Conservation (phyloP, 768 basidiomycete species). For the Lepiota venenata region DNA sequence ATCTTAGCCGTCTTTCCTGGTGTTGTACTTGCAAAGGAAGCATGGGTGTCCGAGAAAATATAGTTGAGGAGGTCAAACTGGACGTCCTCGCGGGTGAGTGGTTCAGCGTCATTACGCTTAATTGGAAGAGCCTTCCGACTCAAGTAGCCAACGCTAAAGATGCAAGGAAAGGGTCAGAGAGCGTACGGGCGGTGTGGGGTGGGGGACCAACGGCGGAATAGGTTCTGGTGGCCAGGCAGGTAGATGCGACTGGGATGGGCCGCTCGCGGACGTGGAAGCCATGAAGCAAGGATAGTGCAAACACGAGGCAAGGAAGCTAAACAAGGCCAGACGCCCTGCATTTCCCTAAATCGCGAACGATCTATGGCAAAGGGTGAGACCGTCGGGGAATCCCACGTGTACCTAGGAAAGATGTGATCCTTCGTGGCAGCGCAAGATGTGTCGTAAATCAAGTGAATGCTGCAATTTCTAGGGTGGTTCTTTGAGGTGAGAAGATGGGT, state of each 20-base stretch:
- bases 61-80: slow-evolving; percentile 82
- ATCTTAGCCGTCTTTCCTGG: slow-evolving; percentile 49
- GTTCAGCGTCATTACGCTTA: slow-evolving; percentile 80
- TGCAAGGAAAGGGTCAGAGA: slow-evolving; percentile 12
- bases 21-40: slow-evolving; percentile 68
- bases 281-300: slow-evolving; percentile 35
- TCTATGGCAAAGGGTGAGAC: slow-evolving; percentile 21
- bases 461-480: background rate
- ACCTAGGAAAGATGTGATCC: slow-evolving; percentile 16
- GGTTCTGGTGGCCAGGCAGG: slow-evolving; percentile 45
- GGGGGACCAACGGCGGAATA: slow-evolving; percentile 47
- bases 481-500: slow-evolving; percentile 1
- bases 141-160: slow-evolving; percentile 51
- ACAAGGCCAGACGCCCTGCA: slow-evolving; percentile 24
- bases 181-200: slow-evolving; percentile 5
- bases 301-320: slow-evolving; percentile 34
- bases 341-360: slow-evolving; percentile 18
- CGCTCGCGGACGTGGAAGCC: slow-evolving; percentile 39
- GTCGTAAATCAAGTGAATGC: slow-evolving; percentile 4
- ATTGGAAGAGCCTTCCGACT: slow-evolving; percentile 73
- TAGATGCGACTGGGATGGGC: slow-evolving; percentile 24
- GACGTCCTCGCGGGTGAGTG: slow-evolving; percentile 78
- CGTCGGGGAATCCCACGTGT: slow-evolving; percentile 35
- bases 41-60: slow-evolving; percentile 68
- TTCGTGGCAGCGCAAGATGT: slow-evolving; percentile 8